Evolutionary conservation across 345 rosid species (phyloP).

Genomic region (Gossypium anomalum): DNA sequence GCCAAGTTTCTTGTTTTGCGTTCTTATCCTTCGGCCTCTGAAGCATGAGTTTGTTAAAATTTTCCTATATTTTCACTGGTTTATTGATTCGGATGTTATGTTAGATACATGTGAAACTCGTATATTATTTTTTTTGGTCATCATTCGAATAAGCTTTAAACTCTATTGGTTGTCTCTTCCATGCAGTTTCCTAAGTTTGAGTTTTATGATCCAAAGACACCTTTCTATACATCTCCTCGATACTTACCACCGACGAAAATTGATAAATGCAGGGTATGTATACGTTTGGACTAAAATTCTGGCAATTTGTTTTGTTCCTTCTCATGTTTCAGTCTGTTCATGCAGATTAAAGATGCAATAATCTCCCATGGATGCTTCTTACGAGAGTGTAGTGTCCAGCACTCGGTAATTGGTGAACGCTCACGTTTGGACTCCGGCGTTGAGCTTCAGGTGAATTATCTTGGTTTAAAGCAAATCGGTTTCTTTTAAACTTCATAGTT

Average conservation of each 20-base stretch:
- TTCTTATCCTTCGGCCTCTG: background rate
- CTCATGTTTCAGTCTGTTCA: conserved; percentile 13
- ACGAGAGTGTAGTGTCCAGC: conserved; percentile 66
- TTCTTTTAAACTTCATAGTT: background rate
- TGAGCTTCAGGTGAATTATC: conserved; percentile 61
- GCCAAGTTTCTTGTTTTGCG: background rate
- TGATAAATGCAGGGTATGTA: conserved; percentile 65
- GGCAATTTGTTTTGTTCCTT: conserved; percentile 11
- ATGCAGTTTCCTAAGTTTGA: conserved; percentile 76
- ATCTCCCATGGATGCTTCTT: conserved; percentile 97
- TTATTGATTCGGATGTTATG: background rate
- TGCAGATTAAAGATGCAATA: conserved; percentile 72
- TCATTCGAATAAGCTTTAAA: background rate
- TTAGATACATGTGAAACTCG: background rate
- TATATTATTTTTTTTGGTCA: background rate
- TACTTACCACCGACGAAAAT: conserved; percentile 87
- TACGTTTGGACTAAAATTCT: background rate
- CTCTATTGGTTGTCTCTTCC: background rate
- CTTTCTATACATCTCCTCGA: conserved; percentile 90
- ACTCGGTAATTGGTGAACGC: conserved; percentile 85
- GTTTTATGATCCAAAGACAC: conserved; percentile 82
- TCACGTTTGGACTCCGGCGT: conserved; percentile 86
- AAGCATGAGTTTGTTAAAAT: background rate
- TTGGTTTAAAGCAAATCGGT: background rate
- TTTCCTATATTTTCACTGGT: background rate